Base-by-base conservation (phyloP, 331 rosid genomes). In the Stylosanthes scabra region DNA sequence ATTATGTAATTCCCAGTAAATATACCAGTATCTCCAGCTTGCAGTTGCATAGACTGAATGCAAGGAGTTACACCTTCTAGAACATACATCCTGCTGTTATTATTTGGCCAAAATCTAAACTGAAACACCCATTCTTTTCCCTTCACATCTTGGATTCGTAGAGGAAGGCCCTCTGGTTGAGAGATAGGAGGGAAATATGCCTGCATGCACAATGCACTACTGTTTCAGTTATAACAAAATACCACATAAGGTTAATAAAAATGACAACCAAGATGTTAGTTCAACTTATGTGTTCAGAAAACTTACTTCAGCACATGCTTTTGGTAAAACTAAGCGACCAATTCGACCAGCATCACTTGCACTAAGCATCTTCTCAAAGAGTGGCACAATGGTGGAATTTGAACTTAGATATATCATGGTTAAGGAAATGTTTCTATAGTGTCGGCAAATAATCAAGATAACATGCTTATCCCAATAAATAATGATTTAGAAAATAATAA, bases 341-440 rank as follows among this genome's bases (percentile, higher is more conserved):
- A 95, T 95, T 74, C 99, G 97, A 79, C 99, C 99, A 20, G 99
- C 99, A 75, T 95, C 99, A 90, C 99, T 95, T 75, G 99, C 99
- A 78, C 99, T 95, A 75, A 95, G 89, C 97, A 92, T 95, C 88
- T 95, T 95, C 75, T 95, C 99, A 83, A 95, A 95, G 85, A 95
- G 82, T 52, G 99, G 99, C 76, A 95, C 96, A 2, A 95, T 89
- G 55, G 95, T 92, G 78, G 96, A 91, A 76, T 95, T 95, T 83
- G 99, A 88, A 80, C 98, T 94, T 89, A 63, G 71, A 79, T 72
- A 80, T 63, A 85, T 66, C 80, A 77, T 34, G 72, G 95, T 95
- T 80, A 92, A 91, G 89, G 83, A 87, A 82, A 59, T 59, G 44
- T 11, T 29, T 13, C 65, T 66, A 9, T 8, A 28, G 72, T 71